Conservation (phyloP, 2,329 filamentous ascomycete genomes). For the Catunica adiposa region DNA sequence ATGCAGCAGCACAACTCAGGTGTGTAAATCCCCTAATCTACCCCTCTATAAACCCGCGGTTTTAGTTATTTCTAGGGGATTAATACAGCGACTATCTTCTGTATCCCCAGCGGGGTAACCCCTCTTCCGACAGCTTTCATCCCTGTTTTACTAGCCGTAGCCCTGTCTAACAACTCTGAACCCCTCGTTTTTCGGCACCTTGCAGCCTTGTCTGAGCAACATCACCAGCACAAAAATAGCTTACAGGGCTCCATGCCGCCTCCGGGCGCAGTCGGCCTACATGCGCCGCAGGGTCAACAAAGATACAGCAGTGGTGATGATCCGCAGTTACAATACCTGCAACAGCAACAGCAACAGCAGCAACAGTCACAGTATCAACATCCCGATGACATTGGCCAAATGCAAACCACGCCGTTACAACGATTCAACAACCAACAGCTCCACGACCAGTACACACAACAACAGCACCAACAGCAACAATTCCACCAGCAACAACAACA, state of each 20-base stretch:
- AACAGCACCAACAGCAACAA: conserved; percentile 1
- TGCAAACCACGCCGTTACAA: conserved; percentile 17
- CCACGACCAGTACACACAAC: conserved; percentile 13
- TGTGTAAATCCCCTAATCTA: background rate
- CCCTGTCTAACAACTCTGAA: conserved; percentile 1
- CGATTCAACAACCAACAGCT: conserved; percentile 19
- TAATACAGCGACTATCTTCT: background rate
- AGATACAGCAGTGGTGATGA: conserved; percentile 7
- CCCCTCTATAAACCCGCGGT: background rate
- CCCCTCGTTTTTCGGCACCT: background rate
- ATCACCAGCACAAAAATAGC: conserved; percentile 18
- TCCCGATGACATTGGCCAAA: conserved; percentile 13
- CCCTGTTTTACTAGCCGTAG: background rate
- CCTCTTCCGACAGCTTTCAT: background rate
- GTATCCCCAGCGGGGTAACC: background rate
- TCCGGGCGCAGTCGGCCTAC: background rate
- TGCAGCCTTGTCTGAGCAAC: conserved; percentile 8
- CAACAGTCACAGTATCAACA: conserved; percentile 17
- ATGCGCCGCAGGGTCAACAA: conserved; percentile 16
- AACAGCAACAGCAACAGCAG: conserved; percentile 18
- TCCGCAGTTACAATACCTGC: conserved; percentile 14
- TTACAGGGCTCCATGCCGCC: conserved; percentile 14
- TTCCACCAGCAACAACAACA: conserved; percentile 23
- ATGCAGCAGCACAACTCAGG: conserved; percentile 4
- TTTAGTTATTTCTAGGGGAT: background rate